A percentile compares a stretch with the other conserved stretches of the same genome.
Evolutionary conservation across 345 rosid genomes (phyloP).

Genomic region (Ailanthus altissimus): DNA sequence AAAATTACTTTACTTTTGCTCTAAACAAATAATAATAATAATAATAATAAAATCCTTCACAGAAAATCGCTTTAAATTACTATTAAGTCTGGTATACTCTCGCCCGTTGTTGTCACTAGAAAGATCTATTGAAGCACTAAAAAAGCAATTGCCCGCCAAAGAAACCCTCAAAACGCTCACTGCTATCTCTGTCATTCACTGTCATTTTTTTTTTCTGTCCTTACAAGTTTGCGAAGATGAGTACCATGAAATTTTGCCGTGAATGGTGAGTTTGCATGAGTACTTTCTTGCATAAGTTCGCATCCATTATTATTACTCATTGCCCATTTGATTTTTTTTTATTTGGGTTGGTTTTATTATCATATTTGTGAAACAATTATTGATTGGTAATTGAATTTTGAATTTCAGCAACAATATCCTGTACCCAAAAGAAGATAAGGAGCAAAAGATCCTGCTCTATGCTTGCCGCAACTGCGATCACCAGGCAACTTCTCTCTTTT

Average conservation of each 20-base stretch:
- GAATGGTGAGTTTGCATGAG: slow-evolving; percentile 78
- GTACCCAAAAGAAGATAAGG: slow-evolving; percentile 70
- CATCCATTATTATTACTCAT: neutral
- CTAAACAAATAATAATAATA: no score
- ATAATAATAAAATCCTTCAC: no score
- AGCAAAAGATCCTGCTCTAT: slow-evolving; percentile 59
- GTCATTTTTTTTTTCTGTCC: neutral
- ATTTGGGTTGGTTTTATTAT: neutral
- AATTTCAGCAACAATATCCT: slow-evolving; percentile 70
- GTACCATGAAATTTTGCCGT: slow-evolving; percentile 88
- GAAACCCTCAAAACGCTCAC: neutral
- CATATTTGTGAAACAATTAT: neutral
- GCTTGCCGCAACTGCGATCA: slow-evolving; percentile 91
- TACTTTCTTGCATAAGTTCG: neutral
- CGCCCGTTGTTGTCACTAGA: neutral
- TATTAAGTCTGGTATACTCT: neutral
- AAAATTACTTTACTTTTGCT: no score
- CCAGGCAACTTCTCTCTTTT: slow-evolving; percentile 43
- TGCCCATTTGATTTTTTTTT: neutral
- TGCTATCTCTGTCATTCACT: neutral
- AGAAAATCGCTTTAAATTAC: no score
- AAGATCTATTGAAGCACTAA: neutral
- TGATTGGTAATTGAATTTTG: neutral
- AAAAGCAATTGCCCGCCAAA: slow-evolving; percentile 19
- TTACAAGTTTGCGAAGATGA: slow-evolving; percentile 43